Evolutionary conservation across 139 green algal species (phyloP).

Genomic region (Penium margaritaceum): DNA sequence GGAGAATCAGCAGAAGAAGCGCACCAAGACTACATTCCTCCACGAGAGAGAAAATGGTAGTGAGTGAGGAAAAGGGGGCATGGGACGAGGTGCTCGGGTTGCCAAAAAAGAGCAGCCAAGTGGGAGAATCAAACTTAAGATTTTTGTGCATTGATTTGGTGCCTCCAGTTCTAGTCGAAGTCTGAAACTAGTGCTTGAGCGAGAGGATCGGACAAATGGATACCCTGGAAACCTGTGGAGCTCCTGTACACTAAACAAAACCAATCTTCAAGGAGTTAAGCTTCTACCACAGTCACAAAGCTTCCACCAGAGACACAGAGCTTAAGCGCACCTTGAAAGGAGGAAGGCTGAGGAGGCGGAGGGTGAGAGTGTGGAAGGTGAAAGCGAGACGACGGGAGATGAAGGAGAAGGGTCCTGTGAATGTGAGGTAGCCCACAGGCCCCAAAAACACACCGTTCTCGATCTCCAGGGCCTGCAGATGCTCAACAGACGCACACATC

Average conservation of each 20-base stretch:
- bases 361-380: constrained; percentile 34
- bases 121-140: too few species aligned
- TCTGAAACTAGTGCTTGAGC: not conserved
- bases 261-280: not conserved
- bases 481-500: too few species aligned
- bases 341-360: constrained; percentile 11
- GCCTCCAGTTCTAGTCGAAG: not conserved
- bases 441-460: constrained; percentile 47
- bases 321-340: constrained; percentile 26
- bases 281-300: not conserved
- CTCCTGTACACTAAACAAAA: constrained; percentile 5
- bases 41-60: too few species aligned
- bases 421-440: constrained; percentile 35
- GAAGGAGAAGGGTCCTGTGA: constrained; percentile 43
- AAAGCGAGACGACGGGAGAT: constrained; percentile 42
- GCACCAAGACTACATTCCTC: not conserved
- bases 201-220: not conserved
- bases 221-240: not conserved
- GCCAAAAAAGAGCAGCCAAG: too few species aligned
- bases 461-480: constrained; percentile 16
- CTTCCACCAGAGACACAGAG: constrained; percentile 11
- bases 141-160: not conserved
- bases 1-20: not conserved
- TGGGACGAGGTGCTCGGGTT: too few species aligned
- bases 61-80: too few species aligned